Percentiles rank a stretch among this genome's conserved stretches.
These are phyloP conservation scores for Wilhelminamyces savonicus DNA, from an alignment of 805 yeast genomes.

Conservation along the genomic window DNA sequence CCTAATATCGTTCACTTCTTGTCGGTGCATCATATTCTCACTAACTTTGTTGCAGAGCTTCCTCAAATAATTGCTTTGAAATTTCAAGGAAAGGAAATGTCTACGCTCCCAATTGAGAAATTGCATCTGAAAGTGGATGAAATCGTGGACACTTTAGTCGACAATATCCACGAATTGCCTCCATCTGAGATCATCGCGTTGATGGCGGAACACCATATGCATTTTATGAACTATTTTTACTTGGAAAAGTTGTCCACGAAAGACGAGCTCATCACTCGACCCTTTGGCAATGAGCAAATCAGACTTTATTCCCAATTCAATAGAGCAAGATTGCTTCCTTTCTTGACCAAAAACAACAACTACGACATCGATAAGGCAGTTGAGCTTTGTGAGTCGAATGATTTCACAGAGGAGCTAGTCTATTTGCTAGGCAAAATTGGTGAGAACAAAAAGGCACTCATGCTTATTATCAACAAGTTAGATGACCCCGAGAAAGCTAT, in stretches of 20 bases:
- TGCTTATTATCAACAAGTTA: conserved; percentile 67
- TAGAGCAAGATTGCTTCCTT: conserved; percentile 48
- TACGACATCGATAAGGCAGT: conserved; percentile 70
- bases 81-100: conserved; percentile 29
- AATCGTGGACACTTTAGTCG: conserved; percentile 50
- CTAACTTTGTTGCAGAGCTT: conserved; percentile 40
- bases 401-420: conserved; percentile 65
- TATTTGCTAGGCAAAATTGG: conserved; percentile 80
- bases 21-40: conserved; percentile 56
- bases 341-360: conserved; percentile 52
- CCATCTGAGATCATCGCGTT: conserved; percentile 46
- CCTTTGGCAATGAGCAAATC: conserved; percentile 64
- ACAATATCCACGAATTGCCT: conserved; percentile 57
- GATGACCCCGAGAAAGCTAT: conserved; percentile 80
- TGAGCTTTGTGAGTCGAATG: conserved; percentile 49
- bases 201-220: conserved; percentile 36
- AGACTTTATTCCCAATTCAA: conserved; percentile 60
- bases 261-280: conserved; percentile 50
- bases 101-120: conserved; percentile 33
- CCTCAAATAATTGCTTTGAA: conserved; percentile 46
- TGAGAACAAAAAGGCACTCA: conserved; percentile 67
- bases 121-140: conserved; percentile 35
- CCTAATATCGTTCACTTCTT: conserved; percentile 50
- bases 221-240: conserved; percentile 56
- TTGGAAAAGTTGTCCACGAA: conserved; percentile 49